A percentile compares a stretch with the other conserved stretches of the same genome.
Evolutionary conservation across 148 eudicot genomes (phyloP).

Genomic region (Rhododendron vialii): DNA sequence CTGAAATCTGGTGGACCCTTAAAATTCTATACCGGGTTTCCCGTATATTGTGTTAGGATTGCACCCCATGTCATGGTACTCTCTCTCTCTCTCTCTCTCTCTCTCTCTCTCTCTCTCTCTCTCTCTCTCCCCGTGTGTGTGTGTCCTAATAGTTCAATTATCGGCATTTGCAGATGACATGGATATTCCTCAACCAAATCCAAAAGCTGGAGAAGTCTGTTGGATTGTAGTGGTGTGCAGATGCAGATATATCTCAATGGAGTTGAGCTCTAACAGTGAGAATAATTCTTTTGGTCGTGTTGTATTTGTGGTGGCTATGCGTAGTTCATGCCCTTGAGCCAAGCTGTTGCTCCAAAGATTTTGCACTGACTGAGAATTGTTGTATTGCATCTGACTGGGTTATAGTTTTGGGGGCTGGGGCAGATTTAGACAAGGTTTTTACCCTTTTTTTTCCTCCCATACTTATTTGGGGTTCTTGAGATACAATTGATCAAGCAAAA

Average conservation of each 20-base stretch:
- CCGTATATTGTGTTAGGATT: constrained; percentile 84
- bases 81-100: constrained; percentile 9
- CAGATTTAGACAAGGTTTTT: not conserved
- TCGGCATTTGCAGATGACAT: constrained; percentile 64
- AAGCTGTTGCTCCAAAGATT: not conserved
- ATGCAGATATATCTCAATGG: constrained; percentile 6
- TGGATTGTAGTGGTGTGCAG: constrained; percentile 39
- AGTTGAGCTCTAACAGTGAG: not conserved
- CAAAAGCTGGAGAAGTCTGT: constrained; percentile 57
- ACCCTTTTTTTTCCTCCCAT: no score
- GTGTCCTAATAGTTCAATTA: not conserved
- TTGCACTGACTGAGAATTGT: constrained; percentile 2
- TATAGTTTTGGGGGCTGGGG: not conserved
- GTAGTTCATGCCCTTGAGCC: not conserved
- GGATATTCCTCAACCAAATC: constrained; percentile 87
- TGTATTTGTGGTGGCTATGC: constrained; percentile 9
- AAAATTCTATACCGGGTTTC: constrained; percentile 90
- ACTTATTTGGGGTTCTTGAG: not conserved
- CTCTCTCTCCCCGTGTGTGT: not conserved
- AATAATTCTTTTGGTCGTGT: constrained; percentile 9
- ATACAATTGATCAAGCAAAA: not conserved
- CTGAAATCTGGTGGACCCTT: constrained; percentile 86
- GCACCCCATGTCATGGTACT: constrained; percentile 94
- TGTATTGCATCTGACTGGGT: not conserved
- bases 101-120: not conserved